Evolutionary conservation across 2,329 filamentous ascomycete genomes (phyloP).

Genomic region (Fusarium zealandicum): DNA sequence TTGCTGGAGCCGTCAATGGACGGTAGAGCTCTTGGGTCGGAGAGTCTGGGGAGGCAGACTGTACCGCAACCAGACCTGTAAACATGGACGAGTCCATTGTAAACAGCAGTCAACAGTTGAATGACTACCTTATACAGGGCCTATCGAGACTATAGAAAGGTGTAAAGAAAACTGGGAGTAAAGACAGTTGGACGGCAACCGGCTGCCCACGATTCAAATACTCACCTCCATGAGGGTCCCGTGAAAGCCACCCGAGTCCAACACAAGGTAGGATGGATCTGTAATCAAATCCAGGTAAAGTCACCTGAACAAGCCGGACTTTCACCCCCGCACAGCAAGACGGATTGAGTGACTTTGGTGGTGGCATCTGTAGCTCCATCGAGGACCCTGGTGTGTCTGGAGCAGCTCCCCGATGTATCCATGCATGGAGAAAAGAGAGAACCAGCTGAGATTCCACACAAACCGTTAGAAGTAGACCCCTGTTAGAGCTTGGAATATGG

Average conservation of each 20-base stretch:
- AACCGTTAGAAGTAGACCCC: not conserved
- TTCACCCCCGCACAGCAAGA: constrained; percentile 13
- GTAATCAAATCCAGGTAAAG: constrained; percentile 1
- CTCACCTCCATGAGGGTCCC: not conserved
- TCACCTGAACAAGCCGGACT: constrained; percentile 13
- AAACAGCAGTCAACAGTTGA: not conserved
- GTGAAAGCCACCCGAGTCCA: too few relatives aligned
- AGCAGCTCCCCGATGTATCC: not conserved
- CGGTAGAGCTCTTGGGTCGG: constrained; percentile 30
- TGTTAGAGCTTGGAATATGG: not conserved
- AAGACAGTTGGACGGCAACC: not conserved
- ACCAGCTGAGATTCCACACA: not conserved
- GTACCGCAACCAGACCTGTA: constrained; percentile 44
- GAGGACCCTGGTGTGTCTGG: not conserved
- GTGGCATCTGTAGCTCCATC: not conserved
- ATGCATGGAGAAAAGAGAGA: not conserved
- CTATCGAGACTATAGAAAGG: not conserved
- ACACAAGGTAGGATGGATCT: constrained; percentile 4
- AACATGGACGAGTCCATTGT: constrained; percentile 48
- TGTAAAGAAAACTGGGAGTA: too few relatives aligned
- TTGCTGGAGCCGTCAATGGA: constrained; percentile 45
- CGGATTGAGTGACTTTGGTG: constrained; percentile 24
- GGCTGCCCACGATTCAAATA: constrained; percentile 2
- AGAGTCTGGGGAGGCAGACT: constrained; percentile 34
- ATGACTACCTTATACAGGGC: not conserved